These are phyloP conservation scores for Vanderwaltozyma tropicalis DNA, from an alignment of 805 yeast genomes.

Conservation along the genomic window DNA sequence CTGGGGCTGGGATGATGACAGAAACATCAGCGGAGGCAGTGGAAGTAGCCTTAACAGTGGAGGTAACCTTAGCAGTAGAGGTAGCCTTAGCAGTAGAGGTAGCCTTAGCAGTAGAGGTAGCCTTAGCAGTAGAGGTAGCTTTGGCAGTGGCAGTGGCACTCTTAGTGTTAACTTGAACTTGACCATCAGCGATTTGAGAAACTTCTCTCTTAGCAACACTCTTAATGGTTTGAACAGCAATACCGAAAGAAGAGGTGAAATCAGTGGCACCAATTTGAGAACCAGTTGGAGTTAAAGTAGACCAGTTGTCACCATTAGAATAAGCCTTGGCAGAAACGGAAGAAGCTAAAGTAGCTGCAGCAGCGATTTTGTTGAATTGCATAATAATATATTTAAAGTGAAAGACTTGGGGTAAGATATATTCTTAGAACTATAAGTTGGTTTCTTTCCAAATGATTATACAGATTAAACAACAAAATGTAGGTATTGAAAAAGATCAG, in stretches of 20 bases:
- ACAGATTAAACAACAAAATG: too few species aligned
- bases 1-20: conserved; percentile 22
- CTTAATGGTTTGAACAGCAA: conserved; percentile 48
- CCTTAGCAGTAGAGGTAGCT: conserved; percentile 32
- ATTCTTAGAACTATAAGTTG: too few species aligned
- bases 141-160: conserved; percentile 16
- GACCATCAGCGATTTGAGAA: conserved; percentile 36
- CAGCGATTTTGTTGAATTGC: conserved; percentile 19
- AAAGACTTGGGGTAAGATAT: neutral
- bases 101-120: conserved; percentile 32
- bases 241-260: conserved; percentile 51
- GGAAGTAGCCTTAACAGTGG: conserved; percentile 24
- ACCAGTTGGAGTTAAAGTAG: conserved; percentile 58
- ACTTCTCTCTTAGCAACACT: conserved; percentile 15
- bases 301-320: conserved; percentile 36
- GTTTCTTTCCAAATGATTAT: neutral
- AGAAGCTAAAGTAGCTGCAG: conserved; percentile 13
- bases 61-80: conserved; percentile 18
- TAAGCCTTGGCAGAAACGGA: conserved; percentile 13
- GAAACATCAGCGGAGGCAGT: conserved; percentile 26
- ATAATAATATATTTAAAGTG: conserved; percentile 5
- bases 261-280: conserved; percentile 47
- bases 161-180: conserved; percentile 30
- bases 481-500: too few species aligned
- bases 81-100: conserved; percentile 18